phyloP scores from a whole-genome alignment of 2,329 filamentous ascomycete genomes.

The Penicillium concentricum region DNA sequence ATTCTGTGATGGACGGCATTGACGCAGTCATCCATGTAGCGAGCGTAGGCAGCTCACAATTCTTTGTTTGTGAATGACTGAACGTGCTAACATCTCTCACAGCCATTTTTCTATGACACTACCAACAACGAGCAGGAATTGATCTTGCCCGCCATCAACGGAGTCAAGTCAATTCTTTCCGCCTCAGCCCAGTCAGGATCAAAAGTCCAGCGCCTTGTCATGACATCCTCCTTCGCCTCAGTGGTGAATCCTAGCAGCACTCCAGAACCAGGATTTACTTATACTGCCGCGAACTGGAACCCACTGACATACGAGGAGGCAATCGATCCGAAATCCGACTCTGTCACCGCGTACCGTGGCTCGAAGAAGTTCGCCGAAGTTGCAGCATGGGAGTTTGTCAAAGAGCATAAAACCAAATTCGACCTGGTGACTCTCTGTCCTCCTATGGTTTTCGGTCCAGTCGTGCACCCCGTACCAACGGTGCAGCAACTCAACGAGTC shows the following conservation, averaged over 20 bases:
- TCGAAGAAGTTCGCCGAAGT: constrained; percentile 35
- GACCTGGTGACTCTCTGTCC: constrained; percentile 50
- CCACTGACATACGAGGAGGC: constrained; percentile 32
- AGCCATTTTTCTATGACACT: constrained; percentile 48
- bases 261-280: constrained; percentile 21
- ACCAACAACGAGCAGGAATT: constrained; percentile 47
- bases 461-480: constrained; percentile 40
- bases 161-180: constrained; percentile 44
- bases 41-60: constrained; percentile 34
- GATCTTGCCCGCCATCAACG: constrained; percentile 49
- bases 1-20: constrained; percentile 42
- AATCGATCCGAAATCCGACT: constrained; percentile 14
- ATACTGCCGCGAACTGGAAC: constrained; percentile 32
- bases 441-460: constrained; percentile 48
- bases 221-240: constrained; percentile 34
- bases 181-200: constrained; percentile 24
- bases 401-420: constrained; percentile 26
- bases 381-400: constrained; percentile 35
- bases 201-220: constrained; percentile 24
- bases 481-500: constrained; percentile 45
- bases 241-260: constrained; percentile 23
- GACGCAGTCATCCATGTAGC: constrained; percentile 49
- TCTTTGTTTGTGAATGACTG: background rate
- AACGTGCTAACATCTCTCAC: background rate
- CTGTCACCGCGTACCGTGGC: constrained; percentile 32